Conservation (phyloP, 345 rosid genomes). For the Camelina sativa region DNA sequence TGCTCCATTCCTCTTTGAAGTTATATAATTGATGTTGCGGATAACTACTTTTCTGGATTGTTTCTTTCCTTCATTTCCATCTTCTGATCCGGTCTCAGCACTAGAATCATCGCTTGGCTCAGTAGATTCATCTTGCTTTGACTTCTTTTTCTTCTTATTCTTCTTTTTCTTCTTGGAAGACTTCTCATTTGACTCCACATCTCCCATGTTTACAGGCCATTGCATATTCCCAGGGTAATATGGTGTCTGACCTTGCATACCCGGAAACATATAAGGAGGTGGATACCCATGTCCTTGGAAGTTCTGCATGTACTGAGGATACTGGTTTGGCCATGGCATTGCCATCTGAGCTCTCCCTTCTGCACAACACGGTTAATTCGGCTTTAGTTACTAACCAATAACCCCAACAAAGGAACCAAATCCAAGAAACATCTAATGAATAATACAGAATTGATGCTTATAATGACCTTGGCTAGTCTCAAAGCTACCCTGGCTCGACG, state of each 20-base stretch:
- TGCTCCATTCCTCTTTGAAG: slow-evolving; percentile 77
- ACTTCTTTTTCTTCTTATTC: slow-evolving; percentile 44
- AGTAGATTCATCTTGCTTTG: slow-evolving; percentile 58
- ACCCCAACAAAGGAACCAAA: background rate
- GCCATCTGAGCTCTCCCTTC: slow-evolving; percentile 56
- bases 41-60: slow-evolving; percentile 89
- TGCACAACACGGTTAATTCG: background rate
- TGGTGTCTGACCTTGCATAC: slow-evolving; percentile 73
- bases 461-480: slow-evolving; percentile 64
- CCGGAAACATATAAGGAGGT: slow-evolving; percentile 76
- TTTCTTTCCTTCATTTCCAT: slow-evolving; percentile 58
- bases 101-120: slow-evolving; percentile 48
- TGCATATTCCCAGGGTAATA: slow-evolving; percentile 76
- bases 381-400: background rate
- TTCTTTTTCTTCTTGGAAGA: slow-evolving; percentile 68
- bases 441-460: background rate
- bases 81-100: slow-evolving; percentile 48
- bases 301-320: slow-evolving; percentile 77
- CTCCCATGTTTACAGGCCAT: slow-evolving; percentile 77
- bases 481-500: slow-evolving; percentile 58
- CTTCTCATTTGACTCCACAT: slow-evolving; percentile 62
- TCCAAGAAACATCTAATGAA: slow-evolving; percentile 18
- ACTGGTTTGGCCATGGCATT: slow-evolving; percentile 77
- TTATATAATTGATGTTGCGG: slow-evolving; percentile 91
- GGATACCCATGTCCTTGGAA: slow-evolving; percentile 69